Conservation (phyloP, 768 basidiomycete genomes). For the Favolaschia claudopus region DNA sequence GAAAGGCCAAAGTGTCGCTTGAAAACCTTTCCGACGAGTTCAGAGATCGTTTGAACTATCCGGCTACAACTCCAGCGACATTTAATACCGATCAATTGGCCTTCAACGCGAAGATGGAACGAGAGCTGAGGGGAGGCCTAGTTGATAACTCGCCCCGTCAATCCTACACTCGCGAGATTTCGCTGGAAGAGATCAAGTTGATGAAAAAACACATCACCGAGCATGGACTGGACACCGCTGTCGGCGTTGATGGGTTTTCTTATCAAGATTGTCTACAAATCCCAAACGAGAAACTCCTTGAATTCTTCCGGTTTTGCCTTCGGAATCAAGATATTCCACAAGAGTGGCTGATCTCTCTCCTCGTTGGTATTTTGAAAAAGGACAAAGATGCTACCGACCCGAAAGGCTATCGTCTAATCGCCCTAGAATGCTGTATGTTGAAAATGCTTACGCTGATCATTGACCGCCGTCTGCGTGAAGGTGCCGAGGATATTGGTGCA, state of each 20-base stretch:
- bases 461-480: background rate
- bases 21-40: background rate
- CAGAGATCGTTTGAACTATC: background rate
- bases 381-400: slow-evolving; percentile 15
- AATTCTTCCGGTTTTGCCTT: background rate
- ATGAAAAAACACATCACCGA: background rate
- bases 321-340: background rate
- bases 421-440: slow-evolving; percentile 32
- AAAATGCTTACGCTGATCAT: slow-evolving; percentile 24
- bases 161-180: slow-evolving; percentile 2
- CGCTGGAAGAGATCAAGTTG: background rate
- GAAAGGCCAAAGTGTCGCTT: background rate
- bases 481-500: background rate
- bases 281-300: slow-evolving; percentile 2
- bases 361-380: slow-evolving; percentile 22
- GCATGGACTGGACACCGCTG: background rate
- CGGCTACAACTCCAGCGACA: background rate
- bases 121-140: background rate
- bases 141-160: background rate
- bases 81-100: background rate
- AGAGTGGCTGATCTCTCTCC: background rate
- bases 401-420: slow-evolving; percentile 28
- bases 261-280: background rate
- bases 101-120: background rate
- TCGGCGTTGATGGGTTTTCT: slow-evolving; percentile 6